Evolutionary conservation across 2,329 filamentous ascomycete species (phyloP), one percentile per base, ranked within the genome.

Genomic region (Fusarium bactridioides): DNA sequence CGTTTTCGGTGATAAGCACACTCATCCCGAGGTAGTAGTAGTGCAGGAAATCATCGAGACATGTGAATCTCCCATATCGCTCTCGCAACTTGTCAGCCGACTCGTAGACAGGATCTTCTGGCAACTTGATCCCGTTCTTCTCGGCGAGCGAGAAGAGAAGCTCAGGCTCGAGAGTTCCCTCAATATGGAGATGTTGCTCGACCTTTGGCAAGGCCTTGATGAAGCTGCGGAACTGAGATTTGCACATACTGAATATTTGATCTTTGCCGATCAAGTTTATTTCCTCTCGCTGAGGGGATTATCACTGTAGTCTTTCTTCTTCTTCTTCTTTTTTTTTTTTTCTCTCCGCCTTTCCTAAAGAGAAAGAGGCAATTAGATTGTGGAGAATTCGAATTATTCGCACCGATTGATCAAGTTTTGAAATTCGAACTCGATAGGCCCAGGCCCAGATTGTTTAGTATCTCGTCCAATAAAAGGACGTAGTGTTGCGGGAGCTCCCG

Each of bases 111-210:
- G 87, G 81, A 76, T 94, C 90, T 40, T 85, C 82, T 8, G 90
- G 90, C 7, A 95, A 86, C 5, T 83, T 43, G 74, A 94, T 88
- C 61, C 84, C 84, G 85, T 95, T 94, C 77, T 88, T 88, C 40
- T 83, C 79, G 10, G 93, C 91, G 10, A 95, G 88, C 35, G 84
- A 78, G 83, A 94, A 95, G 69, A 94, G 88, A 43, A 94, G 85
- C 61, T 86, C 83, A 3, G 93, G 92, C 44, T 90, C 90, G 41
- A 95, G 86, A 18, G 91, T 91, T 61, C 93, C 93, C 81, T 95
- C 93, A 38, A 95, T 86, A 79, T 95, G 93, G 60, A 95, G 88
- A 82, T 95, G 93, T 78, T 94, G 93, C 80, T 95, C 93, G 82
- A 91, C 93, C 84, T 95, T 95, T 71, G 93, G 93, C 35, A 95